phyloP scores from a whole-genome alignment of 2,329 filamentous ascomycete genomes.

The Aspergillus terreus region DNA sequence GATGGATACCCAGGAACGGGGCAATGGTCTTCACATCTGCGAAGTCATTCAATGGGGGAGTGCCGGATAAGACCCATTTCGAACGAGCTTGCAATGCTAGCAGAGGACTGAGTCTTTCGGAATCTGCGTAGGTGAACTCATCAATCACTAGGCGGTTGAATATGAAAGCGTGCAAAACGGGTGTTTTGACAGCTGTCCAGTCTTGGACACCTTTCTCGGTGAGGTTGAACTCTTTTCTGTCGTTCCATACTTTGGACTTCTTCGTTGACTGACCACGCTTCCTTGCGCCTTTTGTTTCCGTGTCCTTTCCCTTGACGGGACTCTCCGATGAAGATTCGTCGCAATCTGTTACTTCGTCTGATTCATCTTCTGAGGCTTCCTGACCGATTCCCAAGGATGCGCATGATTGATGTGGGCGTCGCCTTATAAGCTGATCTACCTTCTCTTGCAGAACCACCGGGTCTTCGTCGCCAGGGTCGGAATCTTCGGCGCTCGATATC shows the following conservation, averaged over 20 bases:
- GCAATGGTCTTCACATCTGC: conserved; percentile 59
- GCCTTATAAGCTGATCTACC: conserved; percentile 10
- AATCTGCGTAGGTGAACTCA: conserved; percentile 58
- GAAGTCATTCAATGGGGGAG: conserved; percentile 56
- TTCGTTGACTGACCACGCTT: conserved; percentile 5
- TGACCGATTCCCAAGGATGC: background rate
- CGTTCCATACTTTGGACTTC: conserved; percentile 14
- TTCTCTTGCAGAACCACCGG: conserved; percentile 15
- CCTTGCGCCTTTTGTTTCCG: background rate
- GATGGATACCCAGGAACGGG: conserved; percentile 50
- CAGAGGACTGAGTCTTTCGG: conserved; percentile 41
- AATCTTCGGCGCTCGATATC: conserved; percentile 15
- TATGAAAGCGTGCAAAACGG: conserved; percentile 56
- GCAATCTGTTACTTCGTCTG: conserved; percentile 7
- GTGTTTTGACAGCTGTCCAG: conserved; percentile 26
- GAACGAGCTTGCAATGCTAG: conserved; percentile 48
- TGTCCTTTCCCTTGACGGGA: background rate
- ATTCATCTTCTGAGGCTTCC: background rate
- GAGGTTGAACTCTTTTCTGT: conserved; percentile 23
- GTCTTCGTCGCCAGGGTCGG: conserved; percentile 9
- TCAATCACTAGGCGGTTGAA: conserved; percentile 62
- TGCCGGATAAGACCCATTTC: conserved; percentile 62
- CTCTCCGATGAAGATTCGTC: conserved; percentile 5
- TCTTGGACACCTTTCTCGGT: conserved; percentile 5
- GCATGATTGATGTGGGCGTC: background rate